phyloP scores from a whole-genome alignment of 1,139 yeast genomes.

The Sugiyamaella pinicola region DNA sequence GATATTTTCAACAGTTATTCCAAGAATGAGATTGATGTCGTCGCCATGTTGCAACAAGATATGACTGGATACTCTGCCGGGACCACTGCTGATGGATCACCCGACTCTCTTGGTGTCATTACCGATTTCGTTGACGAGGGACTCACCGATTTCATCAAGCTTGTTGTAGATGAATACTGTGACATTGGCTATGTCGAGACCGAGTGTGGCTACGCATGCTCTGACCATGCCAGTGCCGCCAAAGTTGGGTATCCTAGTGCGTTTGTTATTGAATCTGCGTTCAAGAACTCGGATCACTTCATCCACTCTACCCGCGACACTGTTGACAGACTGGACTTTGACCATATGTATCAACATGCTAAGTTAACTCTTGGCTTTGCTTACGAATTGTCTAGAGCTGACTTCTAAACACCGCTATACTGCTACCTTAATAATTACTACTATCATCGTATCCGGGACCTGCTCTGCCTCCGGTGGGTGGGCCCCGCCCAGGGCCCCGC shows the following conservation, averaged over 20 bases:
- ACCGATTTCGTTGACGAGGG: conserved; percentile 67
- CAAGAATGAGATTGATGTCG: conserved; percentile 53
- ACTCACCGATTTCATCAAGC: conserved; percentile 64
- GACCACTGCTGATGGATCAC: conserved; percentile 55
- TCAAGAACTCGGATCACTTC: conserved; percentile 62
- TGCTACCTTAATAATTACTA: not conserved
- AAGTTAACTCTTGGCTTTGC: conserved; percentile 72
- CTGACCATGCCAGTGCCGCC: conserved; percentile 87
- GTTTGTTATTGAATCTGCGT: conserved; percentile 76
- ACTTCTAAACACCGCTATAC: conserved; percentile 15
- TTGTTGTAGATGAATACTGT: conserved; percentile 62
- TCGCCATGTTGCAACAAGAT: conserved; percentile 90
- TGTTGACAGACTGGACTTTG: conserved; percentile 72
- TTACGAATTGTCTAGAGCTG: conserved; percentile 56
- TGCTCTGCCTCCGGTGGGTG: too few species aligned
- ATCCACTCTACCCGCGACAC: conserved; percentile 83
- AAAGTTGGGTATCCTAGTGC: conserved; percentile 83
- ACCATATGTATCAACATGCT: conserved; percentile 77
- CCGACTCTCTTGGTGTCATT: conserved; percentile 77
- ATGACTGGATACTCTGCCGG: conserved; percentile 85
- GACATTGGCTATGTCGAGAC: conserved; percentile 72
- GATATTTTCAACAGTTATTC: conserved; percentile 69
- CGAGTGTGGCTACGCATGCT: conserved; percentile 87
- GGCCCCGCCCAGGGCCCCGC: too few species aligned
- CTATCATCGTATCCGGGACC: too few species aligned